These are phyloP conservation scores for Nepenthes mirabilis DNA, from an alignment of 148 eudicot genomes.

Conservation along the genomic window DNA sequence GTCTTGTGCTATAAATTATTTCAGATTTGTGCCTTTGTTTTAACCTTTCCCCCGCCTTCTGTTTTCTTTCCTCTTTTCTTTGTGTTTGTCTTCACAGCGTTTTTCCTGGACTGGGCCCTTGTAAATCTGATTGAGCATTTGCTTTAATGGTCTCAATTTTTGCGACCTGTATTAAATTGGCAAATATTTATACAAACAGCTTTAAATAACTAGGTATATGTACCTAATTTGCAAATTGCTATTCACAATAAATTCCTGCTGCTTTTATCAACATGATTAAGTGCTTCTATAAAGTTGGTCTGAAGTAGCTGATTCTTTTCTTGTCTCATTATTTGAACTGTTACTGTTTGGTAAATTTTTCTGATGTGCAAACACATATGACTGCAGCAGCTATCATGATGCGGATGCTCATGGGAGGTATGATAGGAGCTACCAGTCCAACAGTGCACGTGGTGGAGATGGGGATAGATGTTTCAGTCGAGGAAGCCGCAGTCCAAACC, in stretches of 20 bases:
- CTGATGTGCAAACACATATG: conserved; percentile 23
- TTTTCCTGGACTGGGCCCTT: no score
- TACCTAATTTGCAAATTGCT: background rate
- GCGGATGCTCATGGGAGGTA: conserved; percentile 25
- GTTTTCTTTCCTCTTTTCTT: no score
- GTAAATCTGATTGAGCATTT: no score
- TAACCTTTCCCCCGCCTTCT: no score
- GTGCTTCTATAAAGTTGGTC: background rate
- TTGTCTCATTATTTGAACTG: background rate
- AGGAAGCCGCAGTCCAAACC: conserved; percentile 30
- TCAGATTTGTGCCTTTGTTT: no score
- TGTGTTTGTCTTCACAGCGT: no score
- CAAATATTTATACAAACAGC: no score
- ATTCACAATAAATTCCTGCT: no score
- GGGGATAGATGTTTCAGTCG: conserved; percentile 13
- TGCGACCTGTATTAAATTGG: no score
- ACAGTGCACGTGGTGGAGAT: conserved; percentile 7
- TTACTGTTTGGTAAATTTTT: background rate
- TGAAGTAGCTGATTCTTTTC: background rate
- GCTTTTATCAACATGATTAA: no score
- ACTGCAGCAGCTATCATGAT: conserved; percentile 6
- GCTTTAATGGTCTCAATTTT: no score
- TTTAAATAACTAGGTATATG: background rate
- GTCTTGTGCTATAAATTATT: no score
- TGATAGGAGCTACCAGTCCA: conserved; percentile 24